Percentiles rank a stretch among this genome's conserved stretches.
Evolutionary conservation across 148 eudicot genomes (phyloP).

Genomic region (Rheum nobile): DNA sequence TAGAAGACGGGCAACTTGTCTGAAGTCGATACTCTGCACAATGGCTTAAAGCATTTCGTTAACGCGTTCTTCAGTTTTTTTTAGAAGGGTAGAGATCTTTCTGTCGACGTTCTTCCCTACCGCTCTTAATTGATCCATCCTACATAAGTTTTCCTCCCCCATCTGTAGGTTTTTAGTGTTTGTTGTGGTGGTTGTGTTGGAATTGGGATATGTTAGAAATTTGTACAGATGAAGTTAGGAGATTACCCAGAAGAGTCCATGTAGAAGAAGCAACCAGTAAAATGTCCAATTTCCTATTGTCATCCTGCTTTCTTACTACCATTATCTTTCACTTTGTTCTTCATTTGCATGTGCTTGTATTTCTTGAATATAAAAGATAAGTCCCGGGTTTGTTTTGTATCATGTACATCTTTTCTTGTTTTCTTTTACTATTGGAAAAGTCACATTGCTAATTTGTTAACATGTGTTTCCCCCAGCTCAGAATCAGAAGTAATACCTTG

Average conservation of each 20-base stretch:
- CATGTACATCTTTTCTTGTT: no score
- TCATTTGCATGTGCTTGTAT: background rate
- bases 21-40: background rate
- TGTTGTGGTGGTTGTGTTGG: slow-evolving; percentile 8
- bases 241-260: background rate
- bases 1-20: no score
- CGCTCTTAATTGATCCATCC: background rate
- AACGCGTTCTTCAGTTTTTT: background rate
- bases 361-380: background rate
- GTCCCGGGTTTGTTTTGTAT: background rate
- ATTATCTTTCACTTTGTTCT: background rate
- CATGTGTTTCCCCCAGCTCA: no score
- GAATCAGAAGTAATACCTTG: no score
- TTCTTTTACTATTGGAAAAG: no score
- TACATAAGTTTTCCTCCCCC: background rate
- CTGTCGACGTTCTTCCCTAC: no score
- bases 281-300: background rate
- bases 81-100: background rate
- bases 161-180: slow-evolving; percentile 2
- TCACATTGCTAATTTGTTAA: background rate
- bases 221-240: background rate
- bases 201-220: background rate
- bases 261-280: background rate
- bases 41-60: background rate
- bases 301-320: background rate